Conservation (phyloP, 2,329 filamentous ascomycete species). For the Ophiostoma montium region DNA sequence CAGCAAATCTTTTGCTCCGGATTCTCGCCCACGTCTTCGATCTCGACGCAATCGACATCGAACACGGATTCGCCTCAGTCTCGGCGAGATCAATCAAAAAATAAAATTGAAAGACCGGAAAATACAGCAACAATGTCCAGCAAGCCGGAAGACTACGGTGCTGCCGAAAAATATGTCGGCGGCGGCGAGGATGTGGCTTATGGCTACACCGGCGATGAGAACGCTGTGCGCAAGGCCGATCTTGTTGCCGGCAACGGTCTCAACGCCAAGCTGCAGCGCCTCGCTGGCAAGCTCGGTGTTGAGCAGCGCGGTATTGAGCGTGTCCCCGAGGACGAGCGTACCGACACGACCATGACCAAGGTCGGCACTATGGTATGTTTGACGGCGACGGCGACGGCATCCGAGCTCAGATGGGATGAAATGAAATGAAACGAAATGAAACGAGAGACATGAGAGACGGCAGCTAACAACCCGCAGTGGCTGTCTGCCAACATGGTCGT, state of each 20-base stretch:
- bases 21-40: background rate
- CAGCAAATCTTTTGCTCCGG: background rate
- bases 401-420: no score
- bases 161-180: slow-evolving; percentile 10
- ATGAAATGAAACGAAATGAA: no score
- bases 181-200: slow-evolving; percentile 8
- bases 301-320: slow-evolving; percentile 66
- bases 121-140: background rate
- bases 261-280: slow-evolving; percentile 35
- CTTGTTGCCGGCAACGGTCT: slow-evolving; percentile 13
- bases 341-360: slow-evolving; percentile 49
- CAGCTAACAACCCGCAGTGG: slow-evolving; percentile 36
- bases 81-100: no score
- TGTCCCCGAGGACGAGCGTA: slow-evolving; percentile 55
- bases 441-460: background rate
- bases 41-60: background rate
- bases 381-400: background rate
- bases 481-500: slow-evolving; percentile 67
- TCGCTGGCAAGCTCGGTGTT: slow-evolving; percentile 51
- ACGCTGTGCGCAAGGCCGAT: slow-evolving; percentile 13
- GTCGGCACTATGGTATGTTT: slow-evolving; percentile 54
- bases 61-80: background rate
- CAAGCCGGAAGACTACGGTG: slow-evolving; percentile 6
- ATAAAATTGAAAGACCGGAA: background rate
- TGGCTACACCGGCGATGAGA: slow-evolving; percentile 15